These are phyloP conservation scores for Chlorella sp. DNA, from an alignment of 139 green algal genomes.

Conservation along the genomic window DNA sequence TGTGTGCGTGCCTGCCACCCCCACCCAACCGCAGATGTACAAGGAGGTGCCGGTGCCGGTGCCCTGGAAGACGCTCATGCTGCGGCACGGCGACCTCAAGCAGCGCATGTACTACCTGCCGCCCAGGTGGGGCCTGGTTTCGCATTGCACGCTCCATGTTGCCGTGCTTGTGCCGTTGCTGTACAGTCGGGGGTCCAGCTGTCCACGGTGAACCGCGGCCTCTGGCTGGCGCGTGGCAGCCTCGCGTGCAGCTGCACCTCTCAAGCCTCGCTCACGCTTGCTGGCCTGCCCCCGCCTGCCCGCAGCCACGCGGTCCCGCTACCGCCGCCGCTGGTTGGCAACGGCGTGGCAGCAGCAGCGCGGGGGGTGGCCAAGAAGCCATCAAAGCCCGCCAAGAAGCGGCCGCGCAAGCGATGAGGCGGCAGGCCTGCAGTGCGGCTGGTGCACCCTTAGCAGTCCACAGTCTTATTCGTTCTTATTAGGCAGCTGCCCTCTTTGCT, in stretches of 20 bases:
- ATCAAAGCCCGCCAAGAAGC: constrained; percentile 36
- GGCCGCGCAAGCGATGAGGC: constrained; percentile 29
- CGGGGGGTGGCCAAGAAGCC: constrained; percentile 25
- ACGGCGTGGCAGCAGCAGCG: background rate
- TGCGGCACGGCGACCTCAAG: constrained; percentile 69
- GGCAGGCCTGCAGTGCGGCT: background rate
- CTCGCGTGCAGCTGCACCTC: background rate
- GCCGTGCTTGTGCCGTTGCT: too few species aligned
- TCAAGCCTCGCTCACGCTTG: background rate
- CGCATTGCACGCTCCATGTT: too few species aligned
- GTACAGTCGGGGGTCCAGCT: too few species aligned
- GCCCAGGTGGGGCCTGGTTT: background rate
- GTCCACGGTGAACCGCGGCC: background rate
- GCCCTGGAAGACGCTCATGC: constrained; percentile 60
- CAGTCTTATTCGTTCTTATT: too few species aligned
- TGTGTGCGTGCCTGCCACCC: background rate
- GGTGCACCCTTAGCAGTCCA: background rate
- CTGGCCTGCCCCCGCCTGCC: background rate
- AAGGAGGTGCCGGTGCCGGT: constrained; percentile 67
- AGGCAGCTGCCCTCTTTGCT: too few species aligned
- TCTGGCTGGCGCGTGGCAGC: background rate
- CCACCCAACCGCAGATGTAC: constrained; percentile 72
- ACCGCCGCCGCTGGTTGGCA: background rate
- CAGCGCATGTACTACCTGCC: constrained; percentile 74
- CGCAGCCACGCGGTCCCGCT: background rate